Conservation (phyloP, 495 filamentous ascomycete genomes). For the Penicillium nucicola region DNA sequence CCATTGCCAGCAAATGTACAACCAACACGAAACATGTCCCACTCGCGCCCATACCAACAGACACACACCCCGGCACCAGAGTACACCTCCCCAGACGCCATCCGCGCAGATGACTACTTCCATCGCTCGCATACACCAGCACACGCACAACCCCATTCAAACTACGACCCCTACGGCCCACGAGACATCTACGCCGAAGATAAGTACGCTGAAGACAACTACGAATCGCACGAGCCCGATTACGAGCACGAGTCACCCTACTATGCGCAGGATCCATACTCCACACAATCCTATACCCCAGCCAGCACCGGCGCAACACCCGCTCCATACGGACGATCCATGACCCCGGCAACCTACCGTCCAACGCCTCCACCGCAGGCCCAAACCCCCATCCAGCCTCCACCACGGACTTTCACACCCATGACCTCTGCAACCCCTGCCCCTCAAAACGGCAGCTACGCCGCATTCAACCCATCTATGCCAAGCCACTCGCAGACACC, state of each 20-base stretch:
- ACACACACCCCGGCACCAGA: conserved; percentile 12
- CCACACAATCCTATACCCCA: conserved; percentile 11
- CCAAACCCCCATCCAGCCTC: conserved; percentile 2
- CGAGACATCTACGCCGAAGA: background rate
- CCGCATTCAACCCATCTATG: conserved; percentile 17
- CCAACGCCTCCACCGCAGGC: conserved; percentile 13
- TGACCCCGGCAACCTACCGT: conserved; percentile 21
- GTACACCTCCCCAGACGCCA: conserved; percentile 7
- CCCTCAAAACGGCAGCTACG: conserved; percentile 12
- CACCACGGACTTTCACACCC: conserved; percentile 11
- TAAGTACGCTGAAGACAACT: conserved; percentile 9
- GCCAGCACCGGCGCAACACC: conserved; percentile 11
- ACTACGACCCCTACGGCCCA: conserved; percentile 7
- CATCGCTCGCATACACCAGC: background rate
- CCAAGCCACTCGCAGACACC: conserved; percentile 1
- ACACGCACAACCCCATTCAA: too few relatives aligned
- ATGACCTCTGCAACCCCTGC: conserved; percentile 4
- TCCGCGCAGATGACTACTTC: conserved; percentile 5
- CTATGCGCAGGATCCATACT: conserved; percentile 12
- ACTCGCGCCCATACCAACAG: conserved; percentile 7
- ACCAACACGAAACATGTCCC: conserved; percentile 5
- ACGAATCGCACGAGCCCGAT: background rate
- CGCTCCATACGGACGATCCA: conserved; percentile 9
- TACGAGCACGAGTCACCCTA: background rate
- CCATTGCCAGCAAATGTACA: conserved; percentile 15